Conservation (phyloP, 169 alveolate genomes). For the Eimeria necatrix region DNA sequence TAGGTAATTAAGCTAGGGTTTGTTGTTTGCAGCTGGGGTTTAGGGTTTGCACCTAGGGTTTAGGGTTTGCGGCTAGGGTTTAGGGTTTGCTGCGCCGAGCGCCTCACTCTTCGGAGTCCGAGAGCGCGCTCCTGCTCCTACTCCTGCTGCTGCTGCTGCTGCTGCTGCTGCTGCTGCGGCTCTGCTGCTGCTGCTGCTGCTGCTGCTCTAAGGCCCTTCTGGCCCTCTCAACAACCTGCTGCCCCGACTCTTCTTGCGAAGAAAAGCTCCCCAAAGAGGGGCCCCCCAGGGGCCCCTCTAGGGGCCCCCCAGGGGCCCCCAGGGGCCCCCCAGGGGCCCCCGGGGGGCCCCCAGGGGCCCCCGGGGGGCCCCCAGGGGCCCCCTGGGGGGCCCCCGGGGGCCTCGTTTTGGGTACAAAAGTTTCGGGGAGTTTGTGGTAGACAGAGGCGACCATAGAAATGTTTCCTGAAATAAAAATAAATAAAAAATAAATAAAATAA, state of each 20-base stretch:
- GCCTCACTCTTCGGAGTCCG: constrained; percentile 44
- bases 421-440: constrained; percentile 82
- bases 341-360: neutral
- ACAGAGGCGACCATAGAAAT: constrained; percentile 83
- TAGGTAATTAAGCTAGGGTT: neutral
- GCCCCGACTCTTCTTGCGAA: neutral
- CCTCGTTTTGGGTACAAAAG: constrained; percentile 63
- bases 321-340: neutral
- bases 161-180: neutral
- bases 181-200: constrained; percentile 34
- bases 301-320: neutral
- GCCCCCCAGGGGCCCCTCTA: neutral
- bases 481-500: too few relatives aligned
- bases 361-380: neutral
- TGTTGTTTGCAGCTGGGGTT: neutral
- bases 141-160: constrained; percentile 57
- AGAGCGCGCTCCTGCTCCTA: constrained; percentile 46
- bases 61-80: neutral
- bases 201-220: neutral
- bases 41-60: neutral
- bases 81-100: neutral
- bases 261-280: neutral
- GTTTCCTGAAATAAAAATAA: constrained; percentile 37
- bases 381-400: neutral
- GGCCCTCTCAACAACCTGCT: constrained; percentile 1